Conservation (phyloP, 2,329 filamentous ascomycete genomes). For the Sporothrix phasma region DNA sequence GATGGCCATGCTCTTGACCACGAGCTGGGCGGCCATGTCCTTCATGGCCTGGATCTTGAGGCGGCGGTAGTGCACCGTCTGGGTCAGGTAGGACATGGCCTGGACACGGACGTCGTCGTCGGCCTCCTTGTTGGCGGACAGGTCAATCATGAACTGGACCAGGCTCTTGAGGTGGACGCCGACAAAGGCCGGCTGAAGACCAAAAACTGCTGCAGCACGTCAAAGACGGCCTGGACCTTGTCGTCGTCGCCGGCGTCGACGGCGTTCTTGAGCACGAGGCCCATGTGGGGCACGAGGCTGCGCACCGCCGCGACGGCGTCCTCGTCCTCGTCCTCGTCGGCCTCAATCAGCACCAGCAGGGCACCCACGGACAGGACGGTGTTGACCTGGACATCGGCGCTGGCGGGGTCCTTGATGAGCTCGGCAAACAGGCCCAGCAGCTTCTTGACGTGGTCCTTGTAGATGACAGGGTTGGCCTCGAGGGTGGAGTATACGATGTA, state of each 20-base stretch:
- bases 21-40: conserved; percentile 74
- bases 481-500: conserved; percentile 90
- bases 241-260: conserved; percentile 77
- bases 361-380: conserved; percentile 84
- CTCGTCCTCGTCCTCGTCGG: conserved; percentile 78
- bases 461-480: conserved; percentile 76
- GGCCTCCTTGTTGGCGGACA: conserved; percentile 64
- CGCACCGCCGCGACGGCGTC: conserved; percentile 66
- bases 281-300: conserved; percentile 74
- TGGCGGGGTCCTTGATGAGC: conserved; percentile 84
- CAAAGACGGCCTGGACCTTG: conserved; percentile 80
- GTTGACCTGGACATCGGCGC: conserved; percentile 87
- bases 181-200: conserved; percentile 77
- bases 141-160: conserved; percentile 85
- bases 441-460: conserved; percentile 68
- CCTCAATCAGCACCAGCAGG: conserved; percentile 76
- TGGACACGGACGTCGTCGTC: conserved; percentile 83
- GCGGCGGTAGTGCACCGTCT: conserved; percentile 82
- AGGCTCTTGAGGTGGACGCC: conserved; percentile 82
- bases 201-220: conserved; percentile 92
- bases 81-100: conserved; percentile 87
- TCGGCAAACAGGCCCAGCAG: conserved; percentile 76
- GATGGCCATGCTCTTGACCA: conserved; percentile 78
- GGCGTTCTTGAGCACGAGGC: conserved; percentile 74
- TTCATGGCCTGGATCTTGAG: conserved; percentile 90